A percentile compares a stretch with the other conserved stretches of the same genome.
These are phyloP conservation scores for Larix kaempferi DNA, from an alignment of 75 land plant genomes.

Conservation along the genomic window DNA sequence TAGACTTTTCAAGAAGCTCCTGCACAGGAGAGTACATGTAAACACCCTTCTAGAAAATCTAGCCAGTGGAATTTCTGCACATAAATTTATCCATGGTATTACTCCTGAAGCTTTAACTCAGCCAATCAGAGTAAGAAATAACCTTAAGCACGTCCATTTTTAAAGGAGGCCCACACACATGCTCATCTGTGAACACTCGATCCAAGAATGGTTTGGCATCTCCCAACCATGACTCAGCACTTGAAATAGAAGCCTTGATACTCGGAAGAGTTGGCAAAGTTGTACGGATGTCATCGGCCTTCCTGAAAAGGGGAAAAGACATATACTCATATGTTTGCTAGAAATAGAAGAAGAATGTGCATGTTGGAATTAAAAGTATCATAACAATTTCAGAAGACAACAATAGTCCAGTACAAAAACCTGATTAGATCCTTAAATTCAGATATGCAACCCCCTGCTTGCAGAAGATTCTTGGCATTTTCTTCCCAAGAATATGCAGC, in stretches of 20 bases:
- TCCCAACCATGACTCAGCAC: slow-evolving; percentile 1
- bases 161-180: not conserved
- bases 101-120: not conserved
- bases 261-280: not conserved
- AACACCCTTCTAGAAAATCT: not conserved
- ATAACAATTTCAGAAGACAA: not conserved
- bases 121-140: not conserved
- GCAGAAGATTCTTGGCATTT: slow-evolving; percentile 4
- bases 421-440: slow-evolving; percentile 10
- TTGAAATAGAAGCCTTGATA: not conserved
- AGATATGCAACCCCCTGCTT: not conserved
- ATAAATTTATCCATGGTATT: not conserved
- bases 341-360: not conserved
- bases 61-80: not conserved
- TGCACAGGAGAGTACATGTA: not conserved
- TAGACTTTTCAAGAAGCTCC: slow-evolving; percentile 5
- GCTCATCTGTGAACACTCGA: not conserved
- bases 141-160: slow-evolving; percentile 7
- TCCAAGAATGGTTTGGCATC: slow-evolving; percentile 12
- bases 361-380: not conserved
- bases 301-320: slow-evolving; percentile 8
- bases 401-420: not conserved
- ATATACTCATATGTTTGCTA: not conserved
- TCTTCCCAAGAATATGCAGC: slow-evolving; percentile 9
- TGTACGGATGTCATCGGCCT: not conserved